phyloP scores from a whole-genome alignment of 2,329 filamentous ascomycete species.

The Ceratocystis eucalypticola region DNA sequence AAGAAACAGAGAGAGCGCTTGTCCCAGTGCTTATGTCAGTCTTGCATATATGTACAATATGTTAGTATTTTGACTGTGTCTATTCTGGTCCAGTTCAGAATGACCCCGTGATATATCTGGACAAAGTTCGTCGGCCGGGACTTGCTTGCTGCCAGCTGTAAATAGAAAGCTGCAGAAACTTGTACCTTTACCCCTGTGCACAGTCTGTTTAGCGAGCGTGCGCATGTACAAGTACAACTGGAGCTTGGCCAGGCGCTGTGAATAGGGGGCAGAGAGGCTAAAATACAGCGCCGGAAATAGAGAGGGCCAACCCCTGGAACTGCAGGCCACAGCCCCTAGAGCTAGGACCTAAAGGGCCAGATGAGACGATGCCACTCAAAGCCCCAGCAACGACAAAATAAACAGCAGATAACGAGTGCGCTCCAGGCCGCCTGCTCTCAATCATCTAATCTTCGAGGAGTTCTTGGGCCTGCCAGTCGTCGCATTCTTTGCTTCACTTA shows the following conservation, averaged over 20 bases:
- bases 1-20: no score
- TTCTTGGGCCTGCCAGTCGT: neutral
- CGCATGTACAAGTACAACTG: neutral
- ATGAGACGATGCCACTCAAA: neutral
- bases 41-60: no score
- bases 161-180: neutral
- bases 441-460: no score
- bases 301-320: neutral
- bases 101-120: no score
- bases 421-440: no score
- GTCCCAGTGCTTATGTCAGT: no score
- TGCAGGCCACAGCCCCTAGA: neutral
- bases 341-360: neutral
- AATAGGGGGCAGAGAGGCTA: neutral
- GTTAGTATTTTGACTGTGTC: neutral
- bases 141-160: neutral
- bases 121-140: no score
- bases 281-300: conserved; percentile 1
- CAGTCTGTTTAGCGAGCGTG: neutral
- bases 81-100: no score
- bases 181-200: conserved; percentile 1
- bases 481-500: neutral
- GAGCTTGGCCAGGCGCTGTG: neutral
- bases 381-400: no score
- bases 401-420: no score